phyloP scores from a whole-genome alignment of 345 rosid species.

The Rhodamnia rubescens region DNA sequence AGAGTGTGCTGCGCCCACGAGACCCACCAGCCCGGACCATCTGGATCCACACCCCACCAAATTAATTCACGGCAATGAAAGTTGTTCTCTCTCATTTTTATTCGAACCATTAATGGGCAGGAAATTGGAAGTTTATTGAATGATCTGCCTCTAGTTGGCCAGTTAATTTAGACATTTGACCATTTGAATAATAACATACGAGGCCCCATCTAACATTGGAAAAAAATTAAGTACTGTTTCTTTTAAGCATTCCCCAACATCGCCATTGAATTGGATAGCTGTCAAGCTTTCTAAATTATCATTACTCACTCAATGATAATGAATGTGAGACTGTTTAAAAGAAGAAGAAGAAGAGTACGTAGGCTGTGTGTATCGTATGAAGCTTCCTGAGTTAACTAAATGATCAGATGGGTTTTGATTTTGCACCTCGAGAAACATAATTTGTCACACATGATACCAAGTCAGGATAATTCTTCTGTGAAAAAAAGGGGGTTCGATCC shows the following conservation, averaged over 20 bases:
- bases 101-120: not conserved
- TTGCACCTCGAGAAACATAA: not conserved
- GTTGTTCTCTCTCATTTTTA: not conserved
- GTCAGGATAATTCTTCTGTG: fast-evolving
- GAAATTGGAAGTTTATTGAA: not conserved
- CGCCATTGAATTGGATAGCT: not conserved
- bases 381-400: not conserved
- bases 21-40: not conserved
- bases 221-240: not conserved
- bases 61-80: not conserved
- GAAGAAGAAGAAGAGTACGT: not conserved
- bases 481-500: not conserved
- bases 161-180: not conserved
- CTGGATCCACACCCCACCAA: not conserved
- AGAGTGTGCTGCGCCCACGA: not conserved
- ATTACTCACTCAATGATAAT: too few species aligned
- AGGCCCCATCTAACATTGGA: too few species aligned
- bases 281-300: not conserved
- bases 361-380: not conserved
- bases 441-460: not conserved
- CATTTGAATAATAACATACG: too few species aligned
- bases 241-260: not conserved
- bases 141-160: not conserved
- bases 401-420: not conserved
- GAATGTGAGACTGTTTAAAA: not conserved